Conservation (phyloP, 1,284 basidiomycete species). For the Ustilago tritici region DNA sequence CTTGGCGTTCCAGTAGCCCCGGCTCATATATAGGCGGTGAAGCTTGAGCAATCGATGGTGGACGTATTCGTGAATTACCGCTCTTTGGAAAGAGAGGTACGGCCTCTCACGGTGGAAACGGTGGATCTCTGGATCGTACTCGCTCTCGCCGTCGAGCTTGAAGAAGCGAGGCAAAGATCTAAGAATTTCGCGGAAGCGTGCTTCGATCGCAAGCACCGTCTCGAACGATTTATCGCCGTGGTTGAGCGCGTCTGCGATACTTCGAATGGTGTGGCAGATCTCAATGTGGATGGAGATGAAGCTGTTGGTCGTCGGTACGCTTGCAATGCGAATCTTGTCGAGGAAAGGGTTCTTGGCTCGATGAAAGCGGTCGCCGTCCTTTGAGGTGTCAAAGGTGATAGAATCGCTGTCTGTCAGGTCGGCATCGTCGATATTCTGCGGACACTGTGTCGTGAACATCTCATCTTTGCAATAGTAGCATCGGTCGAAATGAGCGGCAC, state of each 20-base stretch:
- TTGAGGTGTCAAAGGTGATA: not conserved
- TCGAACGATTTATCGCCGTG: constrained; percentile 46
- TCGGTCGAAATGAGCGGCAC: constrained; percentile 41
- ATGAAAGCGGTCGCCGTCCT: constrained; percentile 20
- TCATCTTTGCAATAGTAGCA: constrained; percentile 46
- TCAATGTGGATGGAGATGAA: constrained; percentile 54
- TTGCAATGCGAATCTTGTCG: constrained; percentile 29
- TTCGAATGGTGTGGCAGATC: constrained; percentile 52
- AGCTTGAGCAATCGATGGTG: constrained; percentile 61
- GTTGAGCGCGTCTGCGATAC: constrained; percentile 43
- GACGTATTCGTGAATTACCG: constrained; percentile 55
- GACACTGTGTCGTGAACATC: constrained; percentile 54
- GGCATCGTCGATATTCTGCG: constrained; percentile 59
- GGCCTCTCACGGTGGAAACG: constrained; percentile 55
- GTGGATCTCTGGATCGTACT: constrained; percentile 57
- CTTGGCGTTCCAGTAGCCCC: constrained; percentile 59
- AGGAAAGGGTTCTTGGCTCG: constrained; percentile 22
- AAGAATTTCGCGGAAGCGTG: constrained; percentile 49
- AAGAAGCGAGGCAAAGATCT: constrained; percentile 52
- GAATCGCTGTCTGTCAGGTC: constrained; percentile 41
- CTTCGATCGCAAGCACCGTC: constrained; percentile 53
- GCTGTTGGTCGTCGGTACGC: constrained; percentile 51
- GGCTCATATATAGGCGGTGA: constrained; percentile 58
- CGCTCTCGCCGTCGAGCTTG: constrained; percentile 55
- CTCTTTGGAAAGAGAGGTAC: constrained; percentile 58